Evolutionary conservation across 495 filamentous ascomycete species (phyloP).

Genomic region (Beverwykella pulmonaria): DNA sequence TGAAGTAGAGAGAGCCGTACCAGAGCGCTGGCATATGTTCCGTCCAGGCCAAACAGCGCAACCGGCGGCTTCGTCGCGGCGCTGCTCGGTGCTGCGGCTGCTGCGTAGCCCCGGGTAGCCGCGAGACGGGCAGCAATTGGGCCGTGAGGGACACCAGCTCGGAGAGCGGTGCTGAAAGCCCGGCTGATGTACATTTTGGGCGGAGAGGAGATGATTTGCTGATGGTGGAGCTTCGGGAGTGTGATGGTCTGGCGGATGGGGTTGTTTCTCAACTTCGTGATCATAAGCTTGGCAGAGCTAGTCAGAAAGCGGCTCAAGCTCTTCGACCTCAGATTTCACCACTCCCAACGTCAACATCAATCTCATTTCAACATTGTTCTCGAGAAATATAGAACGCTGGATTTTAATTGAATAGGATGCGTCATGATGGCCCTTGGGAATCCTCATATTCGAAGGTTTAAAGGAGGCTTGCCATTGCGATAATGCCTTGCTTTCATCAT

Average conservation of each 20-base stretch:
- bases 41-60: constrained; percentile 91
- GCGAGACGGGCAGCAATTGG: constrained; percentile 43
- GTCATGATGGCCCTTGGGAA: too few species aligned
- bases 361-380: neutral
- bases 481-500: too few species aligned
- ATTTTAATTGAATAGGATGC: too few species aligned
- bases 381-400: too few species aligned
- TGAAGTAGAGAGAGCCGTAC: constrained; percentile 58
- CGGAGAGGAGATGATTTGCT: constrained; percentile 35
- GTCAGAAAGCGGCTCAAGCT: neutral
- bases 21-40: constrained; percentile 96
- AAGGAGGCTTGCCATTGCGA: too few species aligned
- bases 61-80: constrained; percentile 70
- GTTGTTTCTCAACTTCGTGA: constrained; percentile 6
- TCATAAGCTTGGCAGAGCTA: neutral
- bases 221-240: constrained; percentile 14
- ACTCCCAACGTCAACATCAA: neutral
- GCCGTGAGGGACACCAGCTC: constrained; percentile 57
- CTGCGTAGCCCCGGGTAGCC: constrained; percentile 69
- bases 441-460: too few species aligned
- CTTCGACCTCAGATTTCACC: neutral
- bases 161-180: constrained; percentile 60
- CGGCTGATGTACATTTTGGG: constrained; percentile 65
- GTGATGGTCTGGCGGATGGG: constrained; percentile 1
- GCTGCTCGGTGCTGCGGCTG: constrained; percentile 63